Base-by-base conservation (phyloP, 805 yeast genomes). In the Ogataea ganodermae region DNA sequence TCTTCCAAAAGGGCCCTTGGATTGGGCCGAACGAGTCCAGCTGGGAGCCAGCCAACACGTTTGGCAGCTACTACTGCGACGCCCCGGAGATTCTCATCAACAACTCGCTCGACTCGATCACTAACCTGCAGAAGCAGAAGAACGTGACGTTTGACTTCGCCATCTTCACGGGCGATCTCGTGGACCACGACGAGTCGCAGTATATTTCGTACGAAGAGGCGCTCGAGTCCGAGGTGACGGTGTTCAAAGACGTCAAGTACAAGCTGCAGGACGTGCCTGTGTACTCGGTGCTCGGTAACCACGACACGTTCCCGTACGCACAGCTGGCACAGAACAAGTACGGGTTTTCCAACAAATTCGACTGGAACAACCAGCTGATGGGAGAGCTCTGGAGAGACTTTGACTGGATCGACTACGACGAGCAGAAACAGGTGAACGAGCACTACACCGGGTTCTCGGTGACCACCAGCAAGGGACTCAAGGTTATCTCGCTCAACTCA, bases 221-320 rank as follows among this genome's bases (percentile, higher is more conserved):
- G 28, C 63, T 77, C 48, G 62, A 67, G 24, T 81, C 84, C n/a
- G 87, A 84, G 61, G 72, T 71, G 45, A 61, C 63, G 18, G 63
- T 77, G 1, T 72, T 80, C 63, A 67, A 75, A 52, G 75, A 82
- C 49, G 70, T 84, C 72, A 84, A 83, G 55, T 35, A 50, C 31
- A 48, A 46, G 44, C 71, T 84, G 48, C 68, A 73, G 16, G 69
- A 76, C 44, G 62, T 80, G 24, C 84, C 88, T 6, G 76, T 84
- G 4, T 83, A 69, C 59, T 75, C 88, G 9, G 80, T 79, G 18
- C 66, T 84, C 57, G 90, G 90, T 22, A 83, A 82, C 62, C 89
- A 85, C 64, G 90, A 84, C 59, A 78, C 83, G 24, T 84, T 76
- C 71, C 90, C 91, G 14, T 80, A 83, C 56, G 86, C 84, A 30